Percentiles rank a stretch among this genome's conserved stretches.
phyloP scores from a whole-genome alignment of 495 filamentous ascomycete species.

The Hyaloscypha bicolor region DNA sequence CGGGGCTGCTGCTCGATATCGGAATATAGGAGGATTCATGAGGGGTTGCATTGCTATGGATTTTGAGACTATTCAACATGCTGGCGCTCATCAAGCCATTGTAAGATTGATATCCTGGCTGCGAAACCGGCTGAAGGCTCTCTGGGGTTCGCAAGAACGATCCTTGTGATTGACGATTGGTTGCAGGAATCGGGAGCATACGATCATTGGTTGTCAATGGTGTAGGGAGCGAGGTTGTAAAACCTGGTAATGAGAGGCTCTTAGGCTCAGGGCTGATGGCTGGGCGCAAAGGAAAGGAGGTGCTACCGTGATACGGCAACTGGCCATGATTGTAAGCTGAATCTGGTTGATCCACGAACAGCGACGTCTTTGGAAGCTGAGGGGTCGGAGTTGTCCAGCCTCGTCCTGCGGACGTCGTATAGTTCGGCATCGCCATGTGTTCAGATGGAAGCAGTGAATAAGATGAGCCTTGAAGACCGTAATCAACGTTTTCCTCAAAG shows the following conservation, averaged over 20 bases:
- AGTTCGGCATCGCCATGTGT: slow-evolving; percentile 29
- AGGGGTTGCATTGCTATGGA: not conserved
- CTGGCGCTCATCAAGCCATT: slow-evolving; percentile 14
- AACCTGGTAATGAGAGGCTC: slow-evolving; percentile 5
- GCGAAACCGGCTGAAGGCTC: not conserved
- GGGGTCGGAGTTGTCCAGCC: slow-evolving; percentile 35
- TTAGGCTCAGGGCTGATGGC: slow-evolving; percentile 16
- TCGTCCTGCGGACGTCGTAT: slow-evolving; percentile 38
- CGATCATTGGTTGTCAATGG: slow-evolving; percentile 41
- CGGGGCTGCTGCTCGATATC: slow-evolving; percentile 29
- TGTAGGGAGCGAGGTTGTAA: slow-evolving; percentile 43
- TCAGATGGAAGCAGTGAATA: slow-evolving; percentile 40
- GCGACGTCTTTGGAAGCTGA: slow-evolving; percentile 24
- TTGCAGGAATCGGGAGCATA: slow-evolving; percentile 41
- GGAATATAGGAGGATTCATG: slow-evolving; percentile 21
- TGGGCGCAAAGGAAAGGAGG: slow-evolving; percentile 35
- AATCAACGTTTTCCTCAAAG: slow-evolving; percentile 47
- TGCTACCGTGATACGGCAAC: slow-evolving; percentile 23
- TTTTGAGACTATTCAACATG: slow-evolving; percentile 15
- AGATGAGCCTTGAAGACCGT: slow-evolving; percentile 36
- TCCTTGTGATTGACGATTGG: slow-evolving; percentile 34
- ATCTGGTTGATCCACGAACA: slow-evolving; percentile 27
- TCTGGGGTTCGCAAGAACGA: slow-evolving; percentile 28
- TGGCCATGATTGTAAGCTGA: slow-evolving; percentile 24
- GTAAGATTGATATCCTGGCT: slow-evolving; percentile 18